phyloP scores from a whole-genome alignment of 768 basidiomycete species.

The Obba rivulosa region DNA sequence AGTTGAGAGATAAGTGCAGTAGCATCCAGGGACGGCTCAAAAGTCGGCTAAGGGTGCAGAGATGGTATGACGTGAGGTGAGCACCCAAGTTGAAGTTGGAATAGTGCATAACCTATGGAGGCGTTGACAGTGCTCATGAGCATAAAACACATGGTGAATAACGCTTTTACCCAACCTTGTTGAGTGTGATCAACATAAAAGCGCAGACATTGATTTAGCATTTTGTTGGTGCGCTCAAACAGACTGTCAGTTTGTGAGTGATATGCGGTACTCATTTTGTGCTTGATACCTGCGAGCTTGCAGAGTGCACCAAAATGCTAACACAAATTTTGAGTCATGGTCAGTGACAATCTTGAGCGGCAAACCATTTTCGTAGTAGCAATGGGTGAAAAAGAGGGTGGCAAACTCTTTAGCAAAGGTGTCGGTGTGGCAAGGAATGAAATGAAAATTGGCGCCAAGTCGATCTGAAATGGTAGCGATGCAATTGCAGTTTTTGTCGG shows the following conservation, averaged over 20 bases:
- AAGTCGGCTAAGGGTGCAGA: too few species aligned
- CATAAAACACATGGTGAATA: conserved; percentile 18
- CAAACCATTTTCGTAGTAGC: conserved; percentile 26
- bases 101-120: conserved; percentile 20
- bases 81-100: too few species aligned
- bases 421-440: conserved; percentile 6
- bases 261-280: conserved; percentile 28
- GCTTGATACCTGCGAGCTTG: conserved; percentile 20
- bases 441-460: conserved; percentile 7
- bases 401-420: conserved; percentile 17
- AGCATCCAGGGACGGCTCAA: too few species aligned
- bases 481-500: conserved; percentile 19
- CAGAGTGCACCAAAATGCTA: conserved; percentile 28
- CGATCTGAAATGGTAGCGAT: conserved; percentile 22
- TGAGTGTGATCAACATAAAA: conserved; percentile 18
- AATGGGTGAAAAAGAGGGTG: conserved; percentile 19
- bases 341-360: conserved; percentile 27
- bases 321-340: conserved; percentile 28
- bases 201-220: conserved; percentile 19
- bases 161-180: conserved; percentile 6
- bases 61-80: too few species aligned
- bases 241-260: conserved; percentile 35
- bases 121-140: conserved; percentile 20
- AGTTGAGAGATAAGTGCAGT: too few species aligned
- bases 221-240: conserved; percentile 25